Evolutionary conservation across 306 rosid species (phyloP).

Genomic region (Albizia julibrissin): DNA sequence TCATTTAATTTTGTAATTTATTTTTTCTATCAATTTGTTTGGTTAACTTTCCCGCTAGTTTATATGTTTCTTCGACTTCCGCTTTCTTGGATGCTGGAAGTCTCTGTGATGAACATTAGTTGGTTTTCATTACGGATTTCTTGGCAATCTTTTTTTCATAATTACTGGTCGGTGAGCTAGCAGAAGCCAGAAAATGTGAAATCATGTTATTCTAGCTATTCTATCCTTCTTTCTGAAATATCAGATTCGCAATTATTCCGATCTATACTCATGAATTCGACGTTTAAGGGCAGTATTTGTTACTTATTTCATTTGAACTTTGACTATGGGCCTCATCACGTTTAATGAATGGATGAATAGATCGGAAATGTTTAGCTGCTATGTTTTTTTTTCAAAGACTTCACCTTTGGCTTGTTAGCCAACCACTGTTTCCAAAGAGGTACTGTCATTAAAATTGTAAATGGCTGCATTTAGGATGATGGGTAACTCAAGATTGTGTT

Average conservation of each 20-base stretch:
- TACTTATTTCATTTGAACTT: not conserved
- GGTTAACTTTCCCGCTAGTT: not conserved
- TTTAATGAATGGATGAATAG: not conserved
- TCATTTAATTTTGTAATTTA: slow-evolving; percentile 10
- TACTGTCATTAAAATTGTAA: not conserved
- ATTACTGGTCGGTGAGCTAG: not conserved
- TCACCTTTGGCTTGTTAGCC: slow-evolving; percentile 6
- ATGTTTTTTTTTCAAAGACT: not conserved
- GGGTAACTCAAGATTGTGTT: not conserved
- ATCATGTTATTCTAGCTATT: not conserved
- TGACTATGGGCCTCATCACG: not conserved
- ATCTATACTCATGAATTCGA: not conserved
- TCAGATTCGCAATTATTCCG: not conserved
- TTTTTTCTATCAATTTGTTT: not conserved
- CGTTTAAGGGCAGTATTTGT: not conserved
- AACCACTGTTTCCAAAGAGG: not conserved
- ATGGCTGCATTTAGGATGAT: not conserved
- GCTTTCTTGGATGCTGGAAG: slow-evolving; percentile 14
- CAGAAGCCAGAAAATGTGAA: not conserved
- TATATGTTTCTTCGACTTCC: slow-evolving; percentile 1
- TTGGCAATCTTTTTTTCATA: not conserved
- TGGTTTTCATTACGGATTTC: slow-evolving; percentile 4
- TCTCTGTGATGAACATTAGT: slow-evolving; percentile 10
- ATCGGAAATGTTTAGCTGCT: slow-evolving; percentile 6
- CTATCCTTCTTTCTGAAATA: not conserved